These are phyloP conservation scores for Paxillus involutus DNA, from an alignment of 768 basidiomycete species.

Conservation along the genomic window DNA sequence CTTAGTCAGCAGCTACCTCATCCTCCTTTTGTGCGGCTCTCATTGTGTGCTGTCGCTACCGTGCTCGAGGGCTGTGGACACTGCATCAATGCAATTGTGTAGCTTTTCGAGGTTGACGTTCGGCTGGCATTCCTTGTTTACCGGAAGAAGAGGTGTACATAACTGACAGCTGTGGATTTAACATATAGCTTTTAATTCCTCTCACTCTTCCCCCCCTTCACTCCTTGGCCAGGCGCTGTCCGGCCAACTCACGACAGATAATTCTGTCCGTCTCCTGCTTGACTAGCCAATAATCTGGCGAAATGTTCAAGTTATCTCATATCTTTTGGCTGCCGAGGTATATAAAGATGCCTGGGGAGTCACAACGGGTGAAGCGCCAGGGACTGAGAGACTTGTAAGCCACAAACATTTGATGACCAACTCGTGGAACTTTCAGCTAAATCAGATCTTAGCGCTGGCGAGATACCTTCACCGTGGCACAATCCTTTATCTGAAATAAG, in stretches of 20 bases:
- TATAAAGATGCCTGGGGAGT: slow-evolving; percentile 50
- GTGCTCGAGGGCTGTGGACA: background rate
- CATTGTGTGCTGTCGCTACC: background rate
- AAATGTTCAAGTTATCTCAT: slow-evolving; percentile 48
- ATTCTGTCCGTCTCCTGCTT: background rate
- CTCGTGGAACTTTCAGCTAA: background rate
- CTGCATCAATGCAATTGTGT: background rate
- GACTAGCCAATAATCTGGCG: background rate
- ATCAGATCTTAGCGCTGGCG: slow-evolving; percentile 11
- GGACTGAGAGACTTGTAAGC: slow-evolving; percentile 27
- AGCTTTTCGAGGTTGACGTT: background rate
- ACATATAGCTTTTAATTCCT: background rate
- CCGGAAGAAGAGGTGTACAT: slow-evolving; percentile 12
- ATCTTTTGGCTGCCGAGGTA: slow-evolving; percentile 52
- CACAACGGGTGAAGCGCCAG: slow-evolving; percentile 21
- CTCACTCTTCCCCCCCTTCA: background rate
- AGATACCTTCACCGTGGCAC: slow-evolving; percentile 32
- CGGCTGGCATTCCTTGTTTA: slow-evolving; percentile 13
- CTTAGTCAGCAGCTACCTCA: background rate
- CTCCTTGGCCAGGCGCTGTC: background rate
- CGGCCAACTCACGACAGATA: background rate
- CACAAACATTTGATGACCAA: background rate
- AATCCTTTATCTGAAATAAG: slow-evolving; percentile 29
- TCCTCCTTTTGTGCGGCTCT: background rate
- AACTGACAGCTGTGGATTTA: background rate